Conservation (phyloP, 495 filamentous ascomycete species). For the Emericellopsis terricola region DNA sequence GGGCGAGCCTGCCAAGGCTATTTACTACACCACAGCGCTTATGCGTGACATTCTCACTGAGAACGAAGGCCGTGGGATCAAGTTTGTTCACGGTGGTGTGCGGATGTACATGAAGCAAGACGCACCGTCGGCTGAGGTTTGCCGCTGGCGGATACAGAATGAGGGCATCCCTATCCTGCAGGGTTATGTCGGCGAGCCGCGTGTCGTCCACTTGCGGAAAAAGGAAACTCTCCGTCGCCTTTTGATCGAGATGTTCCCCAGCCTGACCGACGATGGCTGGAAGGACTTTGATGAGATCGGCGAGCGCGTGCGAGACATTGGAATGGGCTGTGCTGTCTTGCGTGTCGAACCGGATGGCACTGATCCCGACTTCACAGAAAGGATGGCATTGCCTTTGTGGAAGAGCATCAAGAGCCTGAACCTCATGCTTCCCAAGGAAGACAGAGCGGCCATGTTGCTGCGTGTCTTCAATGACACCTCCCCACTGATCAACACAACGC, state of each 20-base stretch:
- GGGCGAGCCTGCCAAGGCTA: constrained; percentile 65
- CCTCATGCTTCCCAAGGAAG: constrained; percentile 94
- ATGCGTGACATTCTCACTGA: constrained; percentile 60
- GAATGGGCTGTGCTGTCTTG: constrained; percentile 84
- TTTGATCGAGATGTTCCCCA: constrained; percentile 90
- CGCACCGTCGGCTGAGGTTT: constrained; percentile 63
- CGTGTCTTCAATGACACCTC: constrained; percentile 75
- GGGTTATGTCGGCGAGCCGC: constrained; percentile 64
- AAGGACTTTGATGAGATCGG: constrained; percentile 72
- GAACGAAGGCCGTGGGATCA: constrained; percentile 80
- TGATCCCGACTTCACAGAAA: constrained; percentile 57
- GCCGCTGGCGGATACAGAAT: constrained; percentile 86
- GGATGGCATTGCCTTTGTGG: constrained; percentile 82
- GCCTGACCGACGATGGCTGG: constrained; percentile 48
- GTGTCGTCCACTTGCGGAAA: constrained; percentile 55
- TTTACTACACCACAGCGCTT: constrained; percentile 87
- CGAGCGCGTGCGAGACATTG: constrained; percentile 57
- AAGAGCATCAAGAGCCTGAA: constrained; percentile 72
- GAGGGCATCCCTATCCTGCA: constrained; percentile 81
- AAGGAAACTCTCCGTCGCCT: constrained; percentile 60
- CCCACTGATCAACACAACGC: constrained; percentile 41
- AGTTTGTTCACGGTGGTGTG: constrained; percentile 90
- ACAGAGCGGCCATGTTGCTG: constrained; percentile 78
- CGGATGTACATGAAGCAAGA: constrained; percentile 99
- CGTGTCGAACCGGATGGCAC: constrained; percentile 51